Evolutionary conservation across 2,329 filamentous ascomycete genomes (phyloP), one percentile per base, ranked within the genome.

Genomic region (Aaosphaeria pasadenensis): DNA sequence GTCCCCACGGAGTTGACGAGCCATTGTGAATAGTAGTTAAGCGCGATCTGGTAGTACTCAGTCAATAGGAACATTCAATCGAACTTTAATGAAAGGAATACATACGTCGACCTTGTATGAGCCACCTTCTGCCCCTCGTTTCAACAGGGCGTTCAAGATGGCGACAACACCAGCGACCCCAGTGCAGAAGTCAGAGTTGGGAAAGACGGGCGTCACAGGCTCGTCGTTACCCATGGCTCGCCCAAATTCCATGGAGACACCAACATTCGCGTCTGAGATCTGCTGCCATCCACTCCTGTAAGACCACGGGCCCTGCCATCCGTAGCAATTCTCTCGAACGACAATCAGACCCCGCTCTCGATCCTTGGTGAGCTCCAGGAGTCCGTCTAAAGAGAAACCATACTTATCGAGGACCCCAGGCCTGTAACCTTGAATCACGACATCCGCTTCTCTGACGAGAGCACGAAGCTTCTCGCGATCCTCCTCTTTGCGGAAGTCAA

Each of bases 261-360:
- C 77, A 45, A 56, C 59, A 45, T 58, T 62, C 3, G 74, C 73
- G 56, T 81, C 77, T 30, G 70, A 73, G 46, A 81, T 79, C 56
- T 79, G 77, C 60, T 81, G 78, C 77, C 77, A 81, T 1, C 78
- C 78, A 35, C 67, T 74, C 4, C 77, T 63, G 30, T 72, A 62
- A 6, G 64, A 59, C 73, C 74, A 77, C 0, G 74, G 74, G 0
- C 77, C 78, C 43, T 78, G 55, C 69, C 72, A 80, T 0, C 79
- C 78, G 50, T 79, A 82, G 57, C 77, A 80, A 53, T 81, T 80
- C 62, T 80, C 78, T 4, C 73, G 63, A 3, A 76, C 72, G 40
- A 77, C 72, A 13, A 81, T 67, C 24, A 79, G 66, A 0, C 76
- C 76, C 24, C 69, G 59, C 2, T 64, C 67, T 6, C 76, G 63